Evolutionary conservation across 805 yeast species (phyloP), one percentile per base, ranked within the genome.

Genomic region (Yamadazyma sp.): DNA sequence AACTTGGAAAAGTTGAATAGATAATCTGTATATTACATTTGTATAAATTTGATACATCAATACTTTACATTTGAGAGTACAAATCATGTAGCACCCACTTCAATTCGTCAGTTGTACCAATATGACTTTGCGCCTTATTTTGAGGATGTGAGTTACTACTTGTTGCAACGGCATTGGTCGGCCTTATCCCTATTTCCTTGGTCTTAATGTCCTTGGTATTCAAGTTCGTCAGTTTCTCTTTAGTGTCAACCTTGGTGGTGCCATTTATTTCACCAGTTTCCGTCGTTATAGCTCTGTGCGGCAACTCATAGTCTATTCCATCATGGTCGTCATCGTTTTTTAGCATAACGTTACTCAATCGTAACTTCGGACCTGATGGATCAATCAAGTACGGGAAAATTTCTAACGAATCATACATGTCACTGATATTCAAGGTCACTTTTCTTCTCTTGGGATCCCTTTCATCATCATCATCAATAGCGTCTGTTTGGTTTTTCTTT

Each of bases 11-110:
- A 35, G 7, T 22, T 28, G 11, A 26, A 15, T 34, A 34, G 27
- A 34, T 34, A 21, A 25, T 17, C 20, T 27, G 31, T 34, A 34
- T 34, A 34, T 34, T 34, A 34, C 37, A 34, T n/a, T 27, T 34
- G 32, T 34, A 34, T 34, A 25, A 34, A 27, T 34, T 34, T 14
- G 27, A 34, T 34, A 34, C 20, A 34, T 29, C 30, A 36, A 29
- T 30, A 36, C 23, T 35, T 28, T 36, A 36, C 40, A 32, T 52
- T 45, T 65, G 59, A 57, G 75, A 63, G n/a, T 80, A 59, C 36
- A 84, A 71, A 48, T 82, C 90, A 58, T 78, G 81, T 24, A 84
- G 70, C 37, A 84, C 62, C 85, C 87, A 78, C 47, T 79, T 77
- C 45, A 84, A 62, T 53, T 84, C 95, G 38, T 82, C 84, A 23